phyloP scores from a whole-genome alignment of 495 filamentous ascomycete genomes.

The Annulohypoxylon nitens region DNA sequence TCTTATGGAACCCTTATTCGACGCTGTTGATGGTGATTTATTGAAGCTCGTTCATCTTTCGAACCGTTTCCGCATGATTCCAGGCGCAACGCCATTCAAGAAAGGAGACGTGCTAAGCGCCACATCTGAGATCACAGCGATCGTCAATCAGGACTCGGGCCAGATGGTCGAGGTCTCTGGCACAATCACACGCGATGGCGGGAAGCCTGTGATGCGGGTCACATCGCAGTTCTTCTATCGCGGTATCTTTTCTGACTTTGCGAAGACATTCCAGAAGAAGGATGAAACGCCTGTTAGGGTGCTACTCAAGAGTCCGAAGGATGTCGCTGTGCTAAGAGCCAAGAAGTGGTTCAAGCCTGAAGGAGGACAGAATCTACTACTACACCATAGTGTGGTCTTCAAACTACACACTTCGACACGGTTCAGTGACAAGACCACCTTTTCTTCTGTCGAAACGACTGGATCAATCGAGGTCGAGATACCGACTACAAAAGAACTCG shows the following conservation, averaged over 20 bases:
- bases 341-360: constrained; percentile 88
- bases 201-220: constrained; percentile 86
- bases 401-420: constrained; percentile 80
- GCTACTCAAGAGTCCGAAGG: constrained; percentile 76
- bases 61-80: constrained; percentile 90
- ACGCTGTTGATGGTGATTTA: constrained; percentile 86
- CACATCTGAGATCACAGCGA: constrained; percentile 86
- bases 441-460: constrained; percentile 82
- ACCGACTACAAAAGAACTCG: constrained; percentile 81
- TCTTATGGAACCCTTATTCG: constrained; percentile 91
- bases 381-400: constrained; percentile 87
- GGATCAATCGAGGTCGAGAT: constrained; percentile 88
- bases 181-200: constrained; percentile 77
- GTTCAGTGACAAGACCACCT: constrained; percentile 86
- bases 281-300: constrained; percentile 86
- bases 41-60: constrained; percentile 87
- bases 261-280: constrained; percentile 92
- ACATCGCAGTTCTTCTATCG: constrained; percentile 90
- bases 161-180: constrained; percentile 94
- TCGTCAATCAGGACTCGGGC: constrained; percentile 89
- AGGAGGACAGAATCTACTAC: constrained; percentile 73
- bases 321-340: constrained; percentile 85
- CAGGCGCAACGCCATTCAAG: constrained; percentile 84
- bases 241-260: constrained; percentile 82
- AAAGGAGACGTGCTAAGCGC: constrained; percentile 85